Base-by-base conservation (phyloP, 371 early-diverging fungal species). In the Mortierella sp. region DNA sequence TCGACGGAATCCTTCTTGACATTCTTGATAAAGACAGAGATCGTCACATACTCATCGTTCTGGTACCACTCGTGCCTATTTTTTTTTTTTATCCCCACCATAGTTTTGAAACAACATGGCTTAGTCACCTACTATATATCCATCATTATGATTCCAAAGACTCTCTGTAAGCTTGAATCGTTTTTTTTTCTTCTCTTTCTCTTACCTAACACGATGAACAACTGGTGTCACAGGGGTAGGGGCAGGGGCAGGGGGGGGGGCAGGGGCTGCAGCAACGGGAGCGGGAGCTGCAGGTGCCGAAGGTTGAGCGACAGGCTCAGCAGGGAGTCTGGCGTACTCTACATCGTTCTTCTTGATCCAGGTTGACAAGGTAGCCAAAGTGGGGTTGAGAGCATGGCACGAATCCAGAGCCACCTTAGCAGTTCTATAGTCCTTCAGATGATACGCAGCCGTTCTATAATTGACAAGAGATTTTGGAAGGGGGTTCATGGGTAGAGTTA, bases 51-150 rank as follows among this genome's bases (percentile, higher is more conserved):
- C 37, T 85, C 76, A 68, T 97, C 97, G 69, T 91, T 97, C 84
- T 98, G 98, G 84, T 95, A 97, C 97, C 97, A 97, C 82, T 97
- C 98, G 75, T 97, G 95, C 71, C 97, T 92, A 76, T 50, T 50
- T 50, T 50, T 50, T 21, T 50, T 21, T 14, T 6, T 50, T 14
- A 46, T 16, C 16, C 16, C 16, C 16, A 46, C 50, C 21, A n/a
- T 50, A 50, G 29, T 57, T 53, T 6, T 30, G n/a, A 30, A 30
- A 30, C 37, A 30, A 57, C 11, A 4, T 29, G 26, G 37, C n/a
- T 47, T 23, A 47, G 29, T 28, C 14, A 28, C 16, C n/a, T 2
- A 46, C 50, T 29, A 47, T 44, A 29, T n/a, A 45, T 37, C 37
- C 37, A 37, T 37, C 37, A 37, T 9, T 9, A 37, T 9, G 9